Percentiles rank a stretch among this genome's conserved stretches.
Evolutionary conservation across 768 basidiomycete genomes (phyloP).

Genomic region (Mrakia hoshinonis): DNA sequence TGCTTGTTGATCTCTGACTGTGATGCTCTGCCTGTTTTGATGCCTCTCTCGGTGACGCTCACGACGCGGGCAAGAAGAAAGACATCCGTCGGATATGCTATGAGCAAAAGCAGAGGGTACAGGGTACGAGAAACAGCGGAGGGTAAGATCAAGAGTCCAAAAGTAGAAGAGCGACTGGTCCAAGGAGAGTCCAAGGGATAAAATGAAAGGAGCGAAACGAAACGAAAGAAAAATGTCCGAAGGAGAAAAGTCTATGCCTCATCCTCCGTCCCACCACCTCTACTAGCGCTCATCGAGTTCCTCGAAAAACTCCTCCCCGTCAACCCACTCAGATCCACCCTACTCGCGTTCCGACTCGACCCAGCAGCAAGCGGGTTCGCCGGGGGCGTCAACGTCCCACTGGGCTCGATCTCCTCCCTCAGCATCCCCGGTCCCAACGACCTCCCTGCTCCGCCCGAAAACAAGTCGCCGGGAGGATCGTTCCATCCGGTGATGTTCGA

Average conservation of each 20-base stretch:
- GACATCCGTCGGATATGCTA: too few species aligned
- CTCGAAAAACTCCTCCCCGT: slow-evolving; percentile 13
- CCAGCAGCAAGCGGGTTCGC: background rate
- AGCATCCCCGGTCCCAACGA: background rate
- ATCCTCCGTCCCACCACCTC: background rate
- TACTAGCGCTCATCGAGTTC: background rate
- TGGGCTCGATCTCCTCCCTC: background rate
- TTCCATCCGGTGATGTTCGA: slow-evolving; percentile 17
- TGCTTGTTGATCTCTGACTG: too few species aligned
- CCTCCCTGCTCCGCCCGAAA: background rate
- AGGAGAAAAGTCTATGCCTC: background rate
- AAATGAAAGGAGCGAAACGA: background rate
- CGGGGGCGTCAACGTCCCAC: background rate
- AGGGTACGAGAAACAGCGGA: too few species aligned
- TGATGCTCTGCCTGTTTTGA: too few species aligned
- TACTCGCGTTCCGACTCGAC: background rate
- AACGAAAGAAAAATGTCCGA: background rate
- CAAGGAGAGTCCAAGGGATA: too few species aligned
- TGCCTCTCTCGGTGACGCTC: too few species aligned
- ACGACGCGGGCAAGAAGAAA: too few species aligned
- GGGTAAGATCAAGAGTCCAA: background rate
- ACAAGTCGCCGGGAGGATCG: slow-evolving; percentile 14
- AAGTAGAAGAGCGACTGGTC: too few species aligned
- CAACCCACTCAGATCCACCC: slow-evolving; percentile 13
- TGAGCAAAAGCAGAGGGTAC: too few species aligned